Percentiles rank a stretch among this genome's conserved stretches.
Evolutionary conservation across 2,329 filamentous ascomycete species (phyloP).

Genomic region (Venturia aucupariae): DNA sequence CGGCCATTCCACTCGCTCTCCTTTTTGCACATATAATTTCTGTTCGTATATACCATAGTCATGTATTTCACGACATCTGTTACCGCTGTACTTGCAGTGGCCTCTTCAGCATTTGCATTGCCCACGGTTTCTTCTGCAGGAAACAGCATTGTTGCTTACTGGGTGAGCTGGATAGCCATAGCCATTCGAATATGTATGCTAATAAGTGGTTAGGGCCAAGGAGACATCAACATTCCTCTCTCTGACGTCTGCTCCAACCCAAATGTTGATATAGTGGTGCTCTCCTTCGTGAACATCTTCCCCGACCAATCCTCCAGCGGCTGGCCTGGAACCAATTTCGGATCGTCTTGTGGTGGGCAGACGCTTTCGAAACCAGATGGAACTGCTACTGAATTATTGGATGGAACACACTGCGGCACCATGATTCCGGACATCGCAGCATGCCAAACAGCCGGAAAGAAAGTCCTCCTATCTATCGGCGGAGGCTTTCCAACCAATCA

Average conservation of each 20-base stretch:
- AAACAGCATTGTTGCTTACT: constrained; percentile 44
- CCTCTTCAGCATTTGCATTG: constrained; percentile 23
- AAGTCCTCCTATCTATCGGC: constrained; percentile 38
- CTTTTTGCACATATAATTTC: constrained; percentile 19
- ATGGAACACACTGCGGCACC: constrained; percentile 18
- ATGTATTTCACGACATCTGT: constrained; percentile 28
- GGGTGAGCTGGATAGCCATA: constrained; percentile 26
- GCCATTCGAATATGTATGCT: neutral
- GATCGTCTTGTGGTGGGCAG: constrained; percentile 41
- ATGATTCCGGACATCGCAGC: constrained; percentile 28
- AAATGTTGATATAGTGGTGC: constrained; percentile 45
- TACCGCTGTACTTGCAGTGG: constrained; percentile 26
- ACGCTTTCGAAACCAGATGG: constrained; percentile 28
- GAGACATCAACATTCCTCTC: constrained; percentile 44
- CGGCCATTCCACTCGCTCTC: constrained; percentile 30
- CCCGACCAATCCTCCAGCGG: constrained; percentile 36
- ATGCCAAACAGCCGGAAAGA: constrained; percentile 27
- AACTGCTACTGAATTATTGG: constrained; percentile 32
- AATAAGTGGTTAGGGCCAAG: constrained; percentile 20
- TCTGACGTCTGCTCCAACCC: constrained; percentile 43
- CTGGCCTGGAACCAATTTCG: constrained; percentile 47
- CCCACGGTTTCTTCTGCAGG: constrained; percentile 24
- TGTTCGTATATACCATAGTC: constrained; percentile 21
- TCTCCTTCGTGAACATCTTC: constrained; percentile 48
- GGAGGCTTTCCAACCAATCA: constrained; percentile 27